Conservation (phyloP, 345 rosid genomes). For the Brassica incana region DNA sequence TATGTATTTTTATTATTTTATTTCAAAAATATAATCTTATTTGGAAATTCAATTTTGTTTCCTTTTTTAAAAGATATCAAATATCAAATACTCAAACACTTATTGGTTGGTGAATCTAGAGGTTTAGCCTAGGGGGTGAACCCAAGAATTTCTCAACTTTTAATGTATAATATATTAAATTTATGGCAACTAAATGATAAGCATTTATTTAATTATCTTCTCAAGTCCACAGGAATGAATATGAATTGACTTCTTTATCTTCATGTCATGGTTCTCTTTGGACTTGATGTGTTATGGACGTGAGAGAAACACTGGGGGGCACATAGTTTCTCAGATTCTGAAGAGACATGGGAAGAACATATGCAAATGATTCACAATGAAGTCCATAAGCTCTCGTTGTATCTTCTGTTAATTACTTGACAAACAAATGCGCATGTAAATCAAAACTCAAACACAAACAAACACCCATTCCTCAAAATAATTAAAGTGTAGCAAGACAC, state of each 20-base stretch:
- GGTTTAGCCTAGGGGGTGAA: too few relatives aligned
- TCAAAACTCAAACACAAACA: neutral
- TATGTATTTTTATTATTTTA: too few relatives aligned
- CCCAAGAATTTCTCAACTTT: too few relatives aligned
- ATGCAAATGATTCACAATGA: neutral
- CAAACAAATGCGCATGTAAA: neutral
- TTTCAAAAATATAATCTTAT: too few relatives aligned
- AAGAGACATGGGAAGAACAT: neutral
- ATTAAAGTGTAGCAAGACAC: neutral
- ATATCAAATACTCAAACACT: too few relatives aligned
- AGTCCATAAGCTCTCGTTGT: neutral
- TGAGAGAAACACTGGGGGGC: neutral
- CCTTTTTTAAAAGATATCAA: too few relatives aligned
- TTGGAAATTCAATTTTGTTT: too few relatives aligned
- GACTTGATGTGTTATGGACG: neutral
- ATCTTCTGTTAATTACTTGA: neutral
- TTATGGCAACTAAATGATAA: neutral
- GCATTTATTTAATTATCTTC: neutral
- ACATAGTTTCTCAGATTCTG: neutral
- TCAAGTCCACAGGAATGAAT: neutral
- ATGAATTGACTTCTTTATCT: neutral
- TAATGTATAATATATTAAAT: too few relatives aligned
- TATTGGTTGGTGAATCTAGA: too few relatives aligned
- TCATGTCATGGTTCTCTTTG: neutral
- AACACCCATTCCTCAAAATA: neutral